Percentiles rank a stretch among this genome's conserved stretches.
These are phyloP conservation scores for Teunomyces stri DNA, from an alignment of 805 yeast genomes.

Conservation along the genomic window DNA sequence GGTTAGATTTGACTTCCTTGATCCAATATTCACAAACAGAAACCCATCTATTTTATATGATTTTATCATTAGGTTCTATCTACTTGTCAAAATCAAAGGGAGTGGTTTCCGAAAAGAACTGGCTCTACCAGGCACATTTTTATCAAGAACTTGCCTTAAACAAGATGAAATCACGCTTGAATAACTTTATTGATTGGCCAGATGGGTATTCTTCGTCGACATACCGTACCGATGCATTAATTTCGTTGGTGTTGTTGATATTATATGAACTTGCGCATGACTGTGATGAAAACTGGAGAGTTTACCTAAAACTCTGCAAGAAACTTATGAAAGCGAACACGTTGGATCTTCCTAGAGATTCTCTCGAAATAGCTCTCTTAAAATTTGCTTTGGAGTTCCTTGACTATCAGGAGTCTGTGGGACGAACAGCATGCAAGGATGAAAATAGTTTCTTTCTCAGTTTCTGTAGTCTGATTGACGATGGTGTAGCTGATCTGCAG, in stretches of 20 bases:
- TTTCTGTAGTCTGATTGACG: slow-evolving; percentile 8
- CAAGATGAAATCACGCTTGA: slow-evolving; percentile 7
- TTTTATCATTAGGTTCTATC: slow-evolving; percentile 24
- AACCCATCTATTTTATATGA: slow-evolving; percentile 20
- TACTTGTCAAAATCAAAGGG: slow-evolving; percentile 18
- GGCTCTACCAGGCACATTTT: slow-evolving; percentile 16
- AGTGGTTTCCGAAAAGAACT: slow-evolving; percentile 9
- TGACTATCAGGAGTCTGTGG: slow-evolving; percentile 25
- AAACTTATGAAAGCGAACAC: slow-evolving; percentile 13
- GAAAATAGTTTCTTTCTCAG: slow-evolving; percentile 20
- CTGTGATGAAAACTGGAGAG: slow-evolving; percentile 21
- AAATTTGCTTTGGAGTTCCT: slow-evolving; percentile 24
- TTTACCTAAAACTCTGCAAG: slow-evolving; percentile 19
- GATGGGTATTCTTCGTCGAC: slow-evolving; percentile 2
- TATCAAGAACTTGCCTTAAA: slow-evolving; percentile 17
- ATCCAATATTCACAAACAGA: slow-evolving; percentile 24
- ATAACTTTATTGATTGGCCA: slow-evolving; percentile 1
- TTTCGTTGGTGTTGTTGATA: slow-evolving; percentile 21
- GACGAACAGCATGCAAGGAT: slow-evolving; percentile 29
- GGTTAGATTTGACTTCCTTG: slow-evolving; percentile 20
- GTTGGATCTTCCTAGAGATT: slow-evolving; percentile 17
- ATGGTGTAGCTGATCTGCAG: not conserved
- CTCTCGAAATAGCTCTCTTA: slow-evolving; percentile 18
- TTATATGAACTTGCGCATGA: slow-evolving; percentile 26
- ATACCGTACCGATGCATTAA: slow-evolving; percentile 15